A percentile compares a stretch with the other conserved stretches of the same genome.
Conservation (phyloP, 2,329 filamentous ascomycete species). For the Lecanoromycetidae sp. region DNA sequence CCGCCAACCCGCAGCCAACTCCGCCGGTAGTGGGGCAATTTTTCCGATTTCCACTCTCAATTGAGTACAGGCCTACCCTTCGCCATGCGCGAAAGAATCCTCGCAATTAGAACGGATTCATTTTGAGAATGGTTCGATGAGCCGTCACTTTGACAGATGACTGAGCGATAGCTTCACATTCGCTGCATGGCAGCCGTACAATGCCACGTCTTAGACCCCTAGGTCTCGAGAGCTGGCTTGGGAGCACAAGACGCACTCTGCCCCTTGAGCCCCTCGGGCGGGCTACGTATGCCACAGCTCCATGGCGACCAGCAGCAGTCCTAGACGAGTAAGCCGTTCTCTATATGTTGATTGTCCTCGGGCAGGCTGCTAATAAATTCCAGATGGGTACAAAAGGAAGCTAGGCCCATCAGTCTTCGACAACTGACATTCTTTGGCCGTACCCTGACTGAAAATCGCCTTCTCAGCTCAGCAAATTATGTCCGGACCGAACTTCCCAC, state of each 20-base stretch:
- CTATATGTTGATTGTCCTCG: background rate
- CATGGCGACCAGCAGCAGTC: conserved; percentile 17
- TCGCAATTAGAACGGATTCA: no score
- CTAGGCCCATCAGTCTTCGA: conserved; percentile 86
- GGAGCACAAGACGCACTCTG: background rate
- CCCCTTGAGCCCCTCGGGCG: background rate
- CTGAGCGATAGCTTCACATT: conserved; percentile 1
- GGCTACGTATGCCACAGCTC: conserved; percentile 10
- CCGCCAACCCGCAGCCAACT: background rate
- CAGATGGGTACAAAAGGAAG: conserved; percentile 88
- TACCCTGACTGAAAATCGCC: conserved; percentile 74
- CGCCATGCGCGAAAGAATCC: no score
- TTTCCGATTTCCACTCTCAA: background rate
- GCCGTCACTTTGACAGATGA: background rate
- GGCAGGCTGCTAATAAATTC: conserved; percentile 1
- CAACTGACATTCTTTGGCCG: conserved; percentile 96
- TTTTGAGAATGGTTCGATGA: background rate
- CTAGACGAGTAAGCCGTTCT: conserved; percentile 17
- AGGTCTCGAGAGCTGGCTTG: conserved; percentile 1
- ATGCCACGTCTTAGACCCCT: conserved; percentile 13
- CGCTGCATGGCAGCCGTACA: conserved; percentile 14
- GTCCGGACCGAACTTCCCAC: conserved; percentile 89
- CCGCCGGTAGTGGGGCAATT: background rate
- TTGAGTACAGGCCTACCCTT: no score
- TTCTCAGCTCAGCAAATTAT: conserved; percentile 94